Evolutionary conservation across 495 filamentous ascomycete species (phyloP).

Genomic region (Hypoxylon trugodes): DNA sequence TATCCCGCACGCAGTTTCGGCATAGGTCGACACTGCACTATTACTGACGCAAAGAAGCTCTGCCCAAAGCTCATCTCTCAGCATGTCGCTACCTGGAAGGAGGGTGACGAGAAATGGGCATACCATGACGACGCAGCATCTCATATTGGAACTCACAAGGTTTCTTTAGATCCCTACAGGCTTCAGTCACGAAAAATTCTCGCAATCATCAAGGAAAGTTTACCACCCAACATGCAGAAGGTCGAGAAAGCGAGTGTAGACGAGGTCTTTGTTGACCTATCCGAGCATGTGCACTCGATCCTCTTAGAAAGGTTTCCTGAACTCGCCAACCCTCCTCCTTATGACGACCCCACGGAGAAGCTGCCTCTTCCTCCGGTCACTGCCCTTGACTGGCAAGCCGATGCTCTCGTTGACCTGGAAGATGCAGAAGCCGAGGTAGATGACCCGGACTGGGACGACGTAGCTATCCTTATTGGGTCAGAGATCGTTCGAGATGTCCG

Average conservation of each 20-base stretch:
- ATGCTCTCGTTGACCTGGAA: conserved; percentile 80
- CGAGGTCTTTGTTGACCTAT: conserved; percentile 93
- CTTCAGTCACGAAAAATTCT: conserved; percentile 85
- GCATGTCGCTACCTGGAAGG: conserved; percentile 94
- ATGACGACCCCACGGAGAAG: conserved; percentile 74
- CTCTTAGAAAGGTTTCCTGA: conserved; percentile 83
- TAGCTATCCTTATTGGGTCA: conserved; percentile 83
- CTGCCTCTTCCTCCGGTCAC: conserved; percentile 79
- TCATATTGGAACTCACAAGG: conserved; percentile 87
- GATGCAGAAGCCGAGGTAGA: conserved; percentile 75
- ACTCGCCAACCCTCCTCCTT: conserved; percentile 66
- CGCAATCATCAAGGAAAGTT: conserved; percentile 76
- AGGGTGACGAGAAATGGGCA: conserved; percentile 89
- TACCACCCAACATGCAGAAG: conserved; percentile 68
- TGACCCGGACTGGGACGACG: conserved; percentile 95
- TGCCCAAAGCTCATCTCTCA: conserved; percentile 87
- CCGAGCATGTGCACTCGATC: conserved; percentile 77
- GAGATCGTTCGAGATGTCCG: conserved; percentile 87
- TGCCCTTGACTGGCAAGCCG: conserved; percentile 81
- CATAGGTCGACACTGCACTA: conserved; percentile 76
- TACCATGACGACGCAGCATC: conserved; percentile 81
- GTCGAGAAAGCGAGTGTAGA: conserved; percentile 92
- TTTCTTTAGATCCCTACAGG: conserved; percentile 91
- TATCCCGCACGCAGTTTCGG: conserved; percentile 87
- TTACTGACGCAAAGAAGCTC: conserved; percentile 83